Evolutionary conservation across 345 rosid species (phyloP).

Genomic region (Sisymbrium altissimum): DNA sequence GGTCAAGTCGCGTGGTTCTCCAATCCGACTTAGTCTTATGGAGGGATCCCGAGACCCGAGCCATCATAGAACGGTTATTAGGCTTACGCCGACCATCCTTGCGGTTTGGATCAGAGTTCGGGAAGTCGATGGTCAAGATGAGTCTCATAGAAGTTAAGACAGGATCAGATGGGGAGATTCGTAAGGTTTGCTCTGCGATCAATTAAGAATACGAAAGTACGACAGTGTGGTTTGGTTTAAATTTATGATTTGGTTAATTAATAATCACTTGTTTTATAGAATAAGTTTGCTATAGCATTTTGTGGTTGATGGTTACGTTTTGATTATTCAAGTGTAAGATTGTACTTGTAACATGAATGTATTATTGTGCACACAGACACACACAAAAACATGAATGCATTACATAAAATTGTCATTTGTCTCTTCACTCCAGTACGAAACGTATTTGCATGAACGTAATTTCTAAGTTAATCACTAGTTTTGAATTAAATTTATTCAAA

Average conservation of each 20-base stretch:
- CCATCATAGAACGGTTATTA: slow-evolving; percentile 26
- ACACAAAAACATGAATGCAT: slow-evolving; percentile 4
- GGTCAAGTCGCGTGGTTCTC: slow-evolving; percentile 37
- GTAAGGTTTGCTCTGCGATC: slow-evolving; percentile 44
- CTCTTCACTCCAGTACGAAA: slow-evolving; percentile 1
- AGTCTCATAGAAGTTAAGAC: slow-evolving; percentile 49
- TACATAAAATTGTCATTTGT: not conserved
- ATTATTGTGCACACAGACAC: too few species aligned
- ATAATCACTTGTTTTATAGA: not conserved
- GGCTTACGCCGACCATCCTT: slow-evolving; percentile 26
- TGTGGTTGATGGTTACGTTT: slow-evolving; percentile 1
- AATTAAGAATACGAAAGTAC: not conserved
- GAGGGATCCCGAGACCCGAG: slow-evolving; percentile 35
- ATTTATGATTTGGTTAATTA: not conserved
- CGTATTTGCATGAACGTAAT: not conserved
- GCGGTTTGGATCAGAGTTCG: slow-evolving; percentile 44
- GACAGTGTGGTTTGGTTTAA: not conserved
- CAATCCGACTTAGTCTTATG: slow-evolving; percentile 40
- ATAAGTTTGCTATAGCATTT: slow-evolving; percentile 10
- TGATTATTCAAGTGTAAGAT: slow-evolving; percentile 9
- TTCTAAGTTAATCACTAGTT: not conserved
- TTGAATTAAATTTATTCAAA: not conserved
- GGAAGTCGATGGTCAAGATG: slow-evolving; percentile 55
- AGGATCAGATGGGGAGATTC: slow-evolving; percentile 43
- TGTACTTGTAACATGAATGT: slow-evolving; percentile 20